phyloP scores from a whole-genome alignment of 371 early-diverging fungal species.

The Mucor circinelloides region DNA sequence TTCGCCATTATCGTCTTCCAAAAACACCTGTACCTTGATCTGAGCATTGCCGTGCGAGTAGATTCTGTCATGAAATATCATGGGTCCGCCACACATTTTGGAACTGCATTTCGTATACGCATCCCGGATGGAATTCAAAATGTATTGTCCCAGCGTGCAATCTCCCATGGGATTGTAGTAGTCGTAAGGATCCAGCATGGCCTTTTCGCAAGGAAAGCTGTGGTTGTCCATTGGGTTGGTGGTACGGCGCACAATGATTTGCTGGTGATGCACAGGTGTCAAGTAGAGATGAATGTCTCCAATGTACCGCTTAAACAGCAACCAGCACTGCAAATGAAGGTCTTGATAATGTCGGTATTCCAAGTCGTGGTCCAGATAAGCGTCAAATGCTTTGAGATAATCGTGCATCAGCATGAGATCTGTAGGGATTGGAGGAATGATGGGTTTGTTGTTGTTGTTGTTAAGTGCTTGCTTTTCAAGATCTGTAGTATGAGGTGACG shows the following conservation, averaged over 20 bases:
- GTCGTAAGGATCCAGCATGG: slow-evolving; percentile 73
- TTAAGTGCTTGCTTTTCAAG: slow-evolving; percentile 1
- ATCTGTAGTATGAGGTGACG: background rate
- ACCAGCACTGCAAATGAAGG: slow-evolving; percentile 52
- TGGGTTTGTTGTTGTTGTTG: background rate
- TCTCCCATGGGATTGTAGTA: slow-evolving; percentile 82
- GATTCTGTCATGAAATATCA: slow-evolving; percentile 77
- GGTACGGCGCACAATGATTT: slow-evolving; percentile 56
- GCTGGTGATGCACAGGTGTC: slow-evolving; percentile 72
- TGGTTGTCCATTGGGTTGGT: slow-evolving; percentile 30
- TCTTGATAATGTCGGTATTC: slow-evolving; percentile 56
- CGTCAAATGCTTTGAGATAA: slow-evolving; percentile 32
- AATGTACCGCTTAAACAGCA: slow-evolving; percentile 56
- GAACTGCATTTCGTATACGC: slow-evolving; percentile 65
- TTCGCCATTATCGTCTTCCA: slow-evolving; percentile 16
- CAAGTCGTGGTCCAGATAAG: slow-evolving; percentile 39
- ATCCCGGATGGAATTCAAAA: slow-evolving; percentile 80
- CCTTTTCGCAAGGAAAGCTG: slow-evolving; percentile 72
- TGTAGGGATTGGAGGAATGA: slow-evolving; percentile 22
- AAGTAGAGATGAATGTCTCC: slow-evolving; percentile 53
- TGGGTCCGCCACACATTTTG: slow-evolving; percentile 70
- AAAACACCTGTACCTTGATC: slow-evolving; percentile 64
- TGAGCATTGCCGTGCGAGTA: slow-evolving; percentile 84
- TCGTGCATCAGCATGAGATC: slow-evolving; percentile 25
- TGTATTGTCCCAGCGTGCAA: slow-evolving; percentile 84